Base-by-base conservation (phyloP, 1,284 basidiomycete species). In the Mrakiaceae sp. region DNA sequence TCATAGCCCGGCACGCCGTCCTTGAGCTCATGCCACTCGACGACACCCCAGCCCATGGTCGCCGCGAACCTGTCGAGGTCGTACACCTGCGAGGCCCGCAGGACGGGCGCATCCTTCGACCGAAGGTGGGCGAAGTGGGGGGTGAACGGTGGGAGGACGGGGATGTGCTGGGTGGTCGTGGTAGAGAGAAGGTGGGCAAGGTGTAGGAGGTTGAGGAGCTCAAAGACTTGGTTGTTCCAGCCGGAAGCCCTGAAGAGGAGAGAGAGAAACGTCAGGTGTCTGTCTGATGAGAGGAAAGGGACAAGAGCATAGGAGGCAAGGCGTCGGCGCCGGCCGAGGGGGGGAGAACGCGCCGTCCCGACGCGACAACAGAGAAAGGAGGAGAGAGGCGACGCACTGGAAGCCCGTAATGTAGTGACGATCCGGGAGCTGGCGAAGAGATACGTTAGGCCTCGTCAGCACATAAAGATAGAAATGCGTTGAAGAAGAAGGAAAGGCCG, bases 21-120 rank as follows among this genome's bases (percentile, higher is more conserved):
- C 60, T 62, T 62, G 40, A 62, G 60, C 40, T 62, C 60, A 40
- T 53, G 49, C 60, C 51, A 53, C 60, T 62, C 60, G 14, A 62
- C 60, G 60, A 62, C 58, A 39, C 47, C 49, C 46, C 16, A 58
- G n/a, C 58, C 58, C 6, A 64, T 49, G 4, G 48, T 50, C 39
- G 40, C 47, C 46, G 62, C 55, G 12, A 64, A 54, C 50, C 62
- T 44, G 48, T 49, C 47, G 56, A 64, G 53, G 58, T 64, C 56
- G 50, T 58, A 59, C 5, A 58, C 55, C 48, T 58, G 58, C 54
- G 48, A 58, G 56, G 58, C 50, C 10, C 53, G 40, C 54, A 64
- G 50, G 55, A 59, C 50, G 2, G 50, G 50, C 14, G 60, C 60
- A 49, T 54, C 54, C 64, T 69, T 67, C 40, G 58, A 60, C 44